Percentiles rank a stretch among this genome's conserved stretches.
Conservation (phyloP, 1,284 basidiomycete genomes). For the Cutaneotrichosporon daszewskae region DNA sequence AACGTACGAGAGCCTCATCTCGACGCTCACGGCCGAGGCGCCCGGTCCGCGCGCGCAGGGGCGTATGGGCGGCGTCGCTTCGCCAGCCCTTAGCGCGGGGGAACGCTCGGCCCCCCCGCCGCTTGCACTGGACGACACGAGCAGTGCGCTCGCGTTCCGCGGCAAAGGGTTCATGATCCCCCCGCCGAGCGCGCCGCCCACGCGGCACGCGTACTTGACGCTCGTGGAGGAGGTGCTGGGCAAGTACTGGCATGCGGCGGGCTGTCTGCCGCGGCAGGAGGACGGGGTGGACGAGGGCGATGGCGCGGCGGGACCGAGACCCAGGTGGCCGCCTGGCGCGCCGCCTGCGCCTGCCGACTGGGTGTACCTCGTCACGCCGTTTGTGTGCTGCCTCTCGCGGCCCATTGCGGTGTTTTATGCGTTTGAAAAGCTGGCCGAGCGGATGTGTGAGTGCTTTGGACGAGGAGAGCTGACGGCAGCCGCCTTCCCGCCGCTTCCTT, state of each 20-base stretch:
- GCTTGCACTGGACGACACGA: constrained; percentile 10
- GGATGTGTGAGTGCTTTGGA: constrained; percentile 28
- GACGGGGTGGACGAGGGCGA: background rate
- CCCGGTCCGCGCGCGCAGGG: background rate
- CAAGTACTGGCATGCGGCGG: constrained; percentile 31
- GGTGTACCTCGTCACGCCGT: constrained; percentile 43
- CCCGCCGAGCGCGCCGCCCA: constrained; percentile 31
- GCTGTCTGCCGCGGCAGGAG: background rate
- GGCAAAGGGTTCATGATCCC: constrained; percentile 28
- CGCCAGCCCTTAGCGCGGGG: background rate
- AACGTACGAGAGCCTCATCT: constrained; percentile 44
- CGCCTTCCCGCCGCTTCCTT: constrained; percentile 37
- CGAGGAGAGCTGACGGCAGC: constrained; percentile 15
- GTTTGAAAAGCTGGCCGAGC: constrained; percentile 36
- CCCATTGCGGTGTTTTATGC: constrained; percentile 37
- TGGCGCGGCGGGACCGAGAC: constrained; percentile 3
- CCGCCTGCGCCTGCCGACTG: constrained; percentile 28
- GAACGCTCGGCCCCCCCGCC: constrained; percentile 4
- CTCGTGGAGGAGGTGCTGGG: constrained; percentile 41
- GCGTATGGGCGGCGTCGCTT: background rate
- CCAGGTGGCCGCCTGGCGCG: constrained; percentile 6
- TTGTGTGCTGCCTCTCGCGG: constrained; percentile 36
- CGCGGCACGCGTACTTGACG: constrained; percentile 31
- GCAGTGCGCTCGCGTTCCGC: constrained; percentile 6
- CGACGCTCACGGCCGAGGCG: constrained; percentile 35